A percentile compares a stretch with the other conserved stretches of the same genome.
Conservation (phyloP, 163 green algal genomes). For the Scenedesmus sp. region DNA sequence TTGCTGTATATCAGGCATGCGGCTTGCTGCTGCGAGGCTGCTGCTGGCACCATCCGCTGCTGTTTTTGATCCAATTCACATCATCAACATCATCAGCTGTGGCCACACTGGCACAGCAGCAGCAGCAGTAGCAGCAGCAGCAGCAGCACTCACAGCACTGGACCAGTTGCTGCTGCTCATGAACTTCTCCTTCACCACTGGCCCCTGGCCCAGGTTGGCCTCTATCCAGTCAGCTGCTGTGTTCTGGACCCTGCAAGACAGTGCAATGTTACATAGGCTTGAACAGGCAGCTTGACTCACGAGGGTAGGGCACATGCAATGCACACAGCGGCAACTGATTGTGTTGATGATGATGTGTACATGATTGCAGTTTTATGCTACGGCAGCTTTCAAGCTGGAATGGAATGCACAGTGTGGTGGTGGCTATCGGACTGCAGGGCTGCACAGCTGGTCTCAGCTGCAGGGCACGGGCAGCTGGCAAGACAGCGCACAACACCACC, state of each 20-base stretch:
- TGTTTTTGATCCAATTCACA: neutral
- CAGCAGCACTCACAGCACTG: slow-evolving; percentile 21
- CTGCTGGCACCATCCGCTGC: neutral
- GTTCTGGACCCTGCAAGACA: slow-evolving; percentile 17
- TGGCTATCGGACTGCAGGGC: too few species aligned
- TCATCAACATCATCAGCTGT: neutral
- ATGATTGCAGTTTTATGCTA: neutral
- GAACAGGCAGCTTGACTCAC: neutral
- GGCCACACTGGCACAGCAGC: neutral
- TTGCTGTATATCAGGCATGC: neutral
- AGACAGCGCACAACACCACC: neutral
- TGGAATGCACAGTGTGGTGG: too few species aligned
- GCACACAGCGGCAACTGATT: neutral
- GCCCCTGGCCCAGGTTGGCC: slow-evolving; percentile 59
- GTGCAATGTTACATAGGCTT: neutral
- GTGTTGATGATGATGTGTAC: too few species aligned
- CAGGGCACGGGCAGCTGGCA: neutral
- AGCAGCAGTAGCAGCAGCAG: neutral
- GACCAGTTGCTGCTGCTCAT: slow-evolving; percentile 73
- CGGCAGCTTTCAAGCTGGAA: too few species aligned
- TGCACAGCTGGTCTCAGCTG: too few species aligned
- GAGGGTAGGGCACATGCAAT: neutral
- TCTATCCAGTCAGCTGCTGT: slow-evolving; percentile 67
- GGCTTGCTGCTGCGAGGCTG: neutral
- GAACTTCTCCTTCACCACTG: slow-evolving; percentile 56